phyloP scores from a whole-genome alignment of 202 grass and related monocot species.

The Eragrostis tef region DNA sequence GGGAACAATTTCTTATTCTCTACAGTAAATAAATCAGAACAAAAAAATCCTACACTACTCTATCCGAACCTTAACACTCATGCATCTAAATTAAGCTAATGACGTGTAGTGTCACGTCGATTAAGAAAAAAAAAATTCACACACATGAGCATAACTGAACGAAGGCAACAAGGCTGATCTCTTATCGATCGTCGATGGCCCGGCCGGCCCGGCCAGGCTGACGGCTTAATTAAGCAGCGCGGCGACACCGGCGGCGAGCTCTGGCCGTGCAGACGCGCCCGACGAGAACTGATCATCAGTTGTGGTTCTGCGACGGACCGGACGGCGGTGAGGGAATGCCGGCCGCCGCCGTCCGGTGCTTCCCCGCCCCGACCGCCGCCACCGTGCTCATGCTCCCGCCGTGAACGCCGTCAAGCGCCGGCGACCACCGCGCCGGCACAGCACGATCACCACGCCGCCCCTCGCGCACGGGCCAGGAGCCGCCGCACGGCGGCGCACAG shows the following conservation, averaged over 20 bases:
- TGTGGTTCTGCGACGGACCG: conserved; percentile 46
- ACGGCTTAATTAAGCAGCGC: too few relatives aligned
- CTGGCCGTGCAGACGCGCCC: not conserved
- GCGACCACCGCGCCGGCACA: not conserved
- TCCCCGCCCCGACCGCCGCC: not conserved
- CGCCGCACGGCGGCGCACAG: conserved; percentile 23
- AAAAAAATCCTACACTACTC: not conserved
- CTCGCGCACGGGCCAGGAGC: not conserved
- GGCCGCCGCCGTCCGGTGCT: not conserved
- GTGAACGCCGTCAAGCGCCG: not conserved
- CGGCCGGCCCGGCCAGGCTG: too few relatives aligned
- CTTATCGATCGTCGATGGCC: too few relatives aligned
- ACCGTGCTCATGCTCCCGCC: not conserved
- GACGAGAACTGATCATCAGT: not conserved
- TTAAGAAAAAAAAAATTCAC: not conserved
- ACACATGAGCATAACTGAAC: not conserved
- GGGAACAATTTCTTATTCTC: not conserved
- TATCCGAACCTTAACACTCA: not conserved
- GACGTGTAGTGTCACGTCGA: conserved; percentile 3
- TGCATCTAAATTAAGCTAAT: not conserved
- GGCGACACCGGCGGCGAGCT: not conserved
- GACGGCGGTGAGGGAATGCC: conserved; percentile 36
- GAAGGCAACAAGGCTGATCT: not conserved
- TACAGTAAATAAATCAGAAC: not conserved
- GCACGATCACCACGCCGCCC: not conserved